Evolutionary conservation across 177 flowering plant genomes (phyloP).

Genomic region (Vitis hybrid): DNA sequence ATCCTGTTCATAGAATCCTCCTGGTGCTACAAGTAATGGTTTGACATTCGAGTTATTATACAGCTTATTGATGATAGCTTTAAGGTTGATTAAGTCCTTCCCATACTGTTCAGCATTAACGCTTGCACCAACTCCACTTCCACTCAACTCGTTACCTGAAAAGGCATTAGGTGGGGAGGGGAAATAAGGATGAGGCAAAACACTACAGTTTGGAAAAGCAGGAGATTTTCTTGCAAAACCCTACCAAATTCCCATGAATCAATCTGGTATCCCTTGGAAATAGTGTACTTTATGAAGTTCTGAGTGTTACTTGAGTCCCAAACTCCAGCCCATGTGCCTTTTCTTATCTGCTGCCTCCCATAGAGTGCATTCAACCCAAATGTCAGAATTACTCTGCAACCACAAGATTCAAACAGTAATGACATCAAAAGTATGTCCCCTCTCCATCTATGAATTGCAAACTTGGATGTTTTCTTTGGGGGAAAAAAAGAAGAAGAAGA

Average conservation of each 20-base stretch:
- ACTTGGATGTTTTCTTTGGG: neutral
- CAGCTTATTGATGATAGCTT: constrained; percentile 46
- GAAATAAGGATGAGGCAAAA: neutral
- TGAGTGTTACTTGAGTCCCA: constrained; percentile 78
- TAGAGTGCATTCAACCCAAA: constrained; percentile 92
- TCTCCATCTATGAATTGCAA: neutral
- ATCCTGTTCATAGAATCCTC: constrained; percentile 71
- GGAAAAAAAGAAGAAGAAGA: neutral
- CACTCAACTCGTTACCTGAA: constrained; percentile 92
- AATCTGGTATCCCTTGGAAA: constrained; percentile 68
- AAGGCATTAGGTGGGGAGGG: neutral
- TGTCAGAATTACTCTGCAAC: constrained; percentile 71
- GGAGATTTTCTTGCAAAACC: neutral
- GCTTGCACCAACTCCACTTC: constrained; percentile 78
- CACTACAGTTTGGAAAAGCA: too few species aligned
- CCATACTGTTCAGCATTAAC: constrained; percentile 73
- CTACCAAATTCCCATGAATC: constrained; percentile 98
- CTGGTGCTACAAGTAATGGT: constrained; percentile 85
- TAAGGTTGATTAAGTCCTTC: constrained; percentile 67
- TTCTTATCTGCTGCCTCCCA: constrained; percentile 57
- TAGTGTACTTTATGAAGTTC: constrained; percentile 69
- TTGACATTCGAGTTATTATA: constrained; percentile 41
- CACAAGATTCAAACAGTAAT: constrained; percentile 3
- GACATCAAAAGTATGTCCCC: neutral
- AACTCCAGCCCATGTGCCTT: constrained; percentile 62